phyloP scores from a whole-genome alignment of 2,329 filamentous ascomycete genomes.

The Exophiala dermatitidis region DNA sequence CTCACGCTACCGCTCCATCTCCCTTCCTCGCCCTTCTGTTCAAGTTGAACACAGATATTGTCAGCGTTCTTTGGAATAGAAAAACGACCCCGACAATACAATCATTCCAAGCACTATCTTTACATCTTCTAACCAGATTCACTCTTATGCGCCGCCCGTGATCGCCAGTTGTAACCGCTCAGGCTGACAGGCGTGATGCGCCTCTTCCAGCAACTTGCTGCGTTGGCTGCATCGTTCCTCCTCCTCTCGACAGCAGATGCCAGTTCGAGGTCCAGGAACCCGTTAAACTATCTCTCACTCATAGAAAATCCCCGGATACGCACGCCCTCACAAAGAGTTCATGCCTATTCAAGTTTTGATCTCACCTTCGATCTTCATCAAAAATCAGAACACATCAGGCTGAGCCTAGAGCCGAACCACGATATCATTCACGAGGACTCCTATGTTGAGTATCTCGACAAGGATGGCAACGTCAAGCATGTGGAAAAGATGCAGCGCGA shows the following conservation, averaged over 20 bases:
- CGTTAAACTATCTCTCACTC: constrained; percentile 64
- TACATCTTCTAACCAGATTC: background rate
- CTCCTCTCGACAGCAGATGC: constrained; percentile 34
- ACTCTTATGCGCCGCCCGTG: constrained; percentile 1
- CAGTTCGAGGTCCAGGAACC: constrained; percentile 67
- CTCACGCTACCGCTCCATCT: too few relatives aligned
- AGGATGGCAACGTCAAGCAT: constrained; percentile 60
- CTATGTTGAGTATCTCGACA: constrained; percentile 61
- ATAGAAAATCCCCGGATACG: constrained; percentile 70
- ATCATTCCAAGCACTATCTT: too few relatives aligned
- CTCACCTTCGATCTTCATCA: constrained; percentile 69
- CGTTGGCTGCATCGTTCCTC: constrained; percentile 15
- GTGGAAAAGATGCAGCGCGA: constrained; percentile 64
- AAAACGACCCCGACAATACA: too few relatives aligned
- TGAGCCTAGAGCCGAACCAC: constrained; percentile 81
- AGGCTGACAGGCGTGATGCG: constrained; percentile 21
- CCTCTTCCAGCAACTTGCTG: constrained; percentile 19
- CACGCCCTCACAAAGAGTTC: constrained; percentile 69
- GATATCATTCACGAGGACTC: constrained; percentile 76
- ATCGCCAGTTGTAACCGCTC: background rate
- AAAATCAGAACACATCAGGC: constrained; percentile 61
- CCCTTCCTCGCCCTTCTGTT: too few relatives aligned
- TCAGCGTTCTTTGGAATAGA: too few relatives aligned
- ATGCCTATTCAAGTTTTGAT: constrained; percentile 76
- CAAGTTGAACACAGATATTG: too few relatives aligned